A percentile compares a stretch with the other conserved stretches of the same genome.
phyloP scores from a whole-genome alignment of 148 eudicot species.

The Persicaria maculosa region DNA sequence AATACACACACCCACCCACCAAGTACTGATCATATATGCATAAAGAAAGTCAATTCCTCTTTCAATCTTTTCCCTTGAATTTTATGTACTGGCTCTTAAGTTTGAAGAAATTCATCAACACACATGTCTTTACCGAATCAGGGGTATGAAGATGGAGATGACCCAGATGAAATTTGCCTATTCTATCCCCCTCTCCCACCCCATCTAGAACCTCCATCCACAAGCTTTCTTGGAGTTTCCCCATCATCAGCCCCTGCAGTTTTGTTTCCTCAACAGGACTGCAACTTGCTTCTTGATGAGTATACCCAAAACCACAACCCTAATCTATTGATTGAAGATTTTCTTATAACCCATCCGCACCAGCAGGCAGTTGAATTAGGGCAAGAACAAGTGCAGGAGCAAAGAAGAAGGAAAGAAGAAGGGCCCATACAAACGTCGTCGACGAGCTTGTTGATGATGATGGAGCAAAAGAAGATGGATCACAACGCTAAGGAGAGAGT shows the following conservation, averaged over 20 bases:
- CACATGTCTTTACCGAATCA: background rate
- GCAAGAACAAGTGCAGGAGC: background rate
- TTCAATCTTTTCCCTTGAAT: background rate
- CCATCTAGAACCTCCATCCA: conserved; percentile 4
- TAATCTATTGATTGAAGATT: background rate
- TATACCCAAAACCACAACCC: conserved; percentile 1
- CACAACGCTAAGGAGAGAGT: conserved; percentile 55
- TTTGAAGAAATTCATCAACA: background rate
- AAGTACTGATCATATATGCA: background rate
- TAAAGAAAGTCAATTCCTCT: background rate
- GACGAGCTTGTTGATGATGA: conserved; percentile 7
- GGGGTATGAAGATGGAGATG: conserved; percentile 1
- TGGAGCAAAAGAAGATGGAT: conserved; percentile 33
- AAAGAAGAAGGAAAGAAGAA: background rate
- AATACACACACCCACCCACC: background rate
- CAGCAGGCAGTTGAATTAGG: background rate
- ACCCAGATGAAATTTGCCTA: background rate
- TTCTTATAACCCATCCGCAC: background rate
- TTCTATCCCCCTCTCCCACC: conserved; percentile 4
- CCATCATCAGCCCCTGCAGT: too few species aligned
- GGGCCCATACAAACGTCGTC: background rate
- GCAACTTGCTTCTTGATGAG: background rate
- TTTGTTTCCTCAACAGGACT: background rate
- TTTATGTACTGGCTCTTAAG: background rate
- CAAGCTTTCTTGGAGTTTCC: conserved; percentile 3